Evolutionary conservation across 2,329 filamentous ascomycete species (phyloP).

Genomic region (Talaromyces piceae): DNA sequence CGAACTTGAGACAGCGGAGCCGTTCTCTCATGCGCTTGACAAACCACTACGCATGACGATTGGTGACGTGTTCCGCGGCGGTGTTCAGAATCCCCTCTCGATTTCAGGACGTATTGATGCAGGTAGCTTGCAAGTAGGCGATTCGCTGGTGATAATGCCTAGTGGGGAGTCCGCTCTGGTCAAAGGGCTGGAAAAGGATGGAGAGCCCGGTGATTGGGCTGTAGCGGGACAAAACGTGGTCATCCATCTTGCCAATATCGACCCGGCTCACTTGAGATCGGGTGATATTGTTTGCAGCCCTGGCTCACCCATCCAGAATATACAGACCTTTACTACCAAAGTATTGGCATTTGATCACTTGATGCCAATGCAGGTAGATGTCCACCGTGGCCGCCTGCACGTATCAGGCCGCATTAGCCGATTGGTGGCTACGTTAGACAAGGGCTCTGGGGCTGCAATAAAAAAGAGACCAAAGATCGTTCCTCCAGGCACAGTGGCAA

Average conservation of each 20-base stretch:
- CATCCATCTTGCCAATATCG: constrained; percentile 77
- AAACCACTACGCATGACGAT: constrained; percentile 82
- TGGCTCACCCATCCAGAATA: constrained; percentile 58
- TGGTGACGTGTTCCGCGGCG: constrained; percentile 74
- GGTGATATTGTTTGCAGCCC: constrained; percentile 81
- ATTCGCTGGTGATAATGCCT: constrained; percentile 70
- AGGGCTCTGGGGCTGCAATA: constrained; percentile 62
- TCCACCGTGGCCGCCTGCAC: constrained; percentile 79
- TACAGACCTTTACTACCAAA: constrained; percentile 71
- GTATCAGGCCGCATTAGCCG: constrained; percentile 65
- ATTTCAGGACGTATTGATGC: constrained; percentile 80
- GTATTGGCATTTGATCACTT: constrained; percentile 84
- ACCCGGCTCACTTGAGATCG: constrained; percentile 69
- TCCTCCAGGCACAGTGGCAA: constrained; percentile 68
- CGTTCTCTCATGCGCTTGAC: constrained; percentile 60
- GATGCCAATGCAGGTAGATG: constrained; percentile 80
- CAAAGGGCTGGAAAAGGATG: constrained; percentile 72
- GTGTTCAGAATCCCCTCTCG: constrained; percentile 72
- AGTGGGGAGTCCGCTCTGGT: constrained; percentile 72
- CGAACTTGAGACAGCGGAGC: constrained; percentile 76
- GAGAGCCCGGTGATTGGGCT: constrained; percentile 71
- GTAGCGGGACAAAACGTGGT: constrained; percentile 85
- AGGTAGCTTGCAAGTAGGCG: constrained; percentile 76
- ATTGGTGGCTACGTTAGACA: constrained; percentile 69
- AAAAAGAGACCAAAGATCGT: constrained; percentile 84